Percentiles rank a stretch among this genome's conserved stretches.
These are phyloP conservation scores for Candida qinlingensis DNA, from an alignment of 805 yeast genomes.

Conservation along the genomic window DNA sequence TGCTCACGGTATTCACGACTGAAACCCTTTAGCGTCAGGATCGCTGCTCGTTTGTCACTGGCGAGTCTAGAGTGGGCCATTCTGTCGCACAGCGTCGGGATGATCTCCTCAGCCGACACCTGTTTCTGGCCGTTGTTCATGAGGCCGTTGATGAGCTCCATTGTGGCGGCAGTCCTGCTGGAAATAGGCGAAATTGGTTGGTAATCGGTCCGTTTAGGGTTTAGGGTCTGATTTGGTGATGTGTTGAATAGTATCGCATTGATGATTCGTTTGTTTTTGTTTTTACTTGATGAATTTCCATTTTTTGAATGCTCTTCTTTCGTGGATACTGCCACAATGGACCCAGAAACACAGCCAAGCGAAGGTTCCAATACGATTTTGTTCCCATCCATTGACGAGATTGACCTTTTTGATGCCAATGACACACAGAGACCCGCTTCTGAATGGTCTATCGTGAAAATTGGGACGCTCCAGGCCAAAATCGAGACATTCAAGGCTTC, in stretches of 20 bases:
- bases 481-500: slow-evolving; percentile 29
- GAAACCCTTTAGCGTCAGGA: slow-evolving; percentile 81
- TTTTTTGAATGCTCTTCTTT: too few relatives aligned
- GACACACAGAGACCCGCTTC: slow-evolving; percentile 27
- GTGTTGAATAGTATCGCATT: neutral
- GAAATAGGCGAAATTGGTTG: too few relatives aligned
- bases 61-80: slow-evolving; percentile 75
- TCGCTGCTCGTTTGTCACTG: slow-evolving; percentile 87
- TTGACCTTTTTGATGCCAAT: neutral
- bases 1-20: slow-evolving; percentile 84
- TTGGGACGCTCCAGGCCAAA: slow-evolving; percentile 44
- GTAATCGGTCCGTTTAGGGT: too few relatives aligned
- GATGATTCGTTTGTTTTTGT: neutral
- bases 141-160: slow-evolving; percentile 38
- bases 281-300: neutral
- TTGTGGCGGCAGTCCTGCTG: slow-evolving; percentile 6
- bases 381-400: slow-evolving; percentile 5
- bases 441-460: slow-evolving; percentile 41
- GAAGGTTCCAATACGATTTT: too few relatives aligned
- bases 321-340: too few relatives aligned
- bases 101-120: slow-evolving; percentile 73
- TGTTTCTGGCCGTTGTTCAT: slow-evolving; percentile 42
- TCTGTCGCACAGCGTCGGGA: slow-evolving; percentile 83
- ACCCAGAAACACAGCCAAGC: too few relatives aligned
- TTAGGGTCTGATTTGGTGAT: neutral